phyloP scores from a whole-genome alignment of 257 asterid species.

The Scutellaria barbata region DNA sequence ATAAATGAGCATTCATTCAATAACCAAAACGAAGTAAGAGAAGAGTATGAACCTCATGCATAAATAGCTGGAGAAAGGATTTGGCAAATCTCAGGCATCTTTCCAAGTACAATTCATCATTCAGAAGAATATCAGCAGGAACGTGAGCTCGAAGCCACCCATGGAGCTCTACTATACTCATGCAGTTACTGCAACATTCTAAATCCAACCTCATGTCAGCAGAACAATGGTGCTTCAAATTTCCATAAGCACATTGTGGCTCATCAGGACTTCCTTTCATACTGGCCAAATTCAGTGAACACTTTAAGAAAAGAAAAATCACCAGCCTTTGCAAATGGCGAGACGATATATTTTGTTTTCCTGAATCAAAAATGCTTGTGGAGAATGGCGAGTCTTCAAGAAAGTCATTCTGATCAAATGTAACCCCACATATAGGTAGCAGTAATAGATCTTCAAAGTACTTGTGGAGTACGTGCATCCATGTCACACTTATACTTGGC shows the following conservation, averaged over 20 bases:
- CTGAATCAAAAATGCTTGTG: slow-evolving; percentile 45
- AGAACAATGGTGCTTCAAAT: slow-evolving; percentile 34
- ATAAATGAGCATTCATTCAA: slow-evolving; percentile 6
- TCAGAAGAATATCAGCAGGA: slow-evolving; percentile 50
- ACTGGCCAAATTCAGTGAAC: slow-evolving; percentile 54
- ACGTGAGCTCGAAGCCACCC: slow-evolving; percentile 71
- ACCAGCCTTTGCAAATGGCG: slow-evolving; percentile 74
- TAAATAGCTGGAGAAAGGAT: slow-evolving; percentile 77
- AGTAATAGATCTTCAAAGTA: slow-evolving; percentile 67
- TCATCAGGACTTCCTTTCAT: slow-evolving; percentile 39
- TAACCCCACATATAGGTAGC: slow-evolving; percentile 52
- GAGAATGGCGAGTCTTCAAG: slow-evolving; percentile 83
- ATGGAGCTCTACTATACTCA: slow-evolving; percentile 57
- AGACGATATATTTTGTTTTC: slow-evolving; percentile 43
- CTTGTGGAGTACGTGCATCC: slow-evolving; percentile 65
- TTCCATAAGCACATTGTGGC: slow-evolving; percentile 31
- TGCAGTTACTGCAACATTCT: slow-evolving; percentile 39
- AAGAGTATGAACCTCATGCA: slow-evolving; percentile 80
- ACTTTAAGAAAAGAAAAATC: slow-evolving; percentile 72
- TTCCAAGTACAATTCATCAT: slow-evolving; percentile 47
- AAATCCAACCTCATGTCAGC: slow-evolving; percentile 41
- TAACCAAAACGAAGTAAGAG: slow-evolving; percentile 13
- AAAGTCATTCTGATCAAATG: slow-evolving; percentile 46
- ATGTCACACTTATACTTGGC: slow-evolving; percentile 48
- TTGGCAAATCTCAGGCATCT: slow-evolving; percentile 55